phyloP scores from a whole-genome alignment of 2,329 filamentous ascomycete genomes.

The Arthrobotrys sphaeroides region DNA sequence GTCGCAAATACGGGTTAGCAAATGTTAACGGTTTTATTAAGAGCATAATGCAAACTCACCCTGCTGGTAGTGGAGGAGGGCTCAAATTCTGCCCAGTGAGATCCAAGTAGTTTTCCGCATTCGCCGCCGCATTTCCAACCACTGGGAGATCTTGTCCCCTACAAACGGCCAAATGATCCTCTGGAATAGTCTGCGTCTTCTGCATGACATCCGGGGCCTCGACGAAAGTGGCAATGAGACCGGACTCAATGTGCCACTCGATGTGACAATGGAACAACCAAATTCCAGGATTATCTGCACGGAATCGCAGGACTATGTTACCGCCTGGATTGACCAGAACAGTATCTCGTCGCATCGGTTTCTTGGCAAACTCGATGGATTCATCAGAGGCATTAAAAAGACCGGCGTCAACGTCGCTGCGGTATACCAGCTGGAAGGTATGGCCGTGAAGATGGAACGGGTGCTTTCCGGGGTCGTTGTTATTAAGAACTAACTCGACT shows the following conservation, averaged over 20 bases:
- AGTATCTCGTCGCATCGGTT: slow-evolving; percentile 75
- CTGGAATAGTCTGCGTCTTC: slow-evolving; percentile 69
- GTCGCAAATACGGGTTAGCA: background rate
- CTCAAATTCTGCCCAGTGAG: slow-evolving; percentile 70
- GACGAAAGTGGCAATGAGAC: slow-evolving; percentile 73
- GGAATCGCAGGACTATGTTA: slow-evolving; percentile 74
- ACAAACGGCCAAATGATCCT: slow-evolving; percentile 67
- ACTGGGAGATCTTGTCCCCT: slow-evolving; percentile 65
- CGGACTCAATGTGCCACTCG: slow-evolving; percentile 77
- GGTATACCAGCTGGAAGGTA: slow-evolving; percentile 74
- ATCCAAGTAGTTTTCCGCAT: slow-evolving; percentile 72
- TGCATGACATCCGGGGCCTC: slow-evolving; percentile 73
- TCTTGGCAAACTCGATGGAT: slow-evolving; percentile 65
- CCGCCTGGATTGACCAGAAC: slow-evolving; percentile 72
- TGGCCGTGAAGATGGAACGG: slow-evolving; percentile 68
- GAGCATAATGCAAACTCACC: slow-evolving; percentile 62
- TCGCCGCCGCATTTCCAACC: slow-evolving; percentile 78
- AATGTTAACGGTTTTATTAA: background rate
- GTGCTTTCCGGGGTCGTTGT: slow-evolving; percentile 62
- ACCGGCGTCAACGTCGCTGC: slow-evolving; percentile 69
- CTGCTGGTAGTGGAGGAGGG: slow-evolving; percentile 69
- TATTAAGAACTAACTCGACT: slow-evolving; percentile 63
- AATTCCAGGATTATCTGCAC: slow-evolving; percentile 72
- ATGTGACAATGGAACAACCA: slow-evolving; percentile 71
- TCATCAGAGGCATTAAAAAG: slow-evolving; percentile 65